phyloP scores from a whole-genome alignment of 2,329 filamentous ascomycete genomes.

The Microcyclospora pomicola region DNA sequence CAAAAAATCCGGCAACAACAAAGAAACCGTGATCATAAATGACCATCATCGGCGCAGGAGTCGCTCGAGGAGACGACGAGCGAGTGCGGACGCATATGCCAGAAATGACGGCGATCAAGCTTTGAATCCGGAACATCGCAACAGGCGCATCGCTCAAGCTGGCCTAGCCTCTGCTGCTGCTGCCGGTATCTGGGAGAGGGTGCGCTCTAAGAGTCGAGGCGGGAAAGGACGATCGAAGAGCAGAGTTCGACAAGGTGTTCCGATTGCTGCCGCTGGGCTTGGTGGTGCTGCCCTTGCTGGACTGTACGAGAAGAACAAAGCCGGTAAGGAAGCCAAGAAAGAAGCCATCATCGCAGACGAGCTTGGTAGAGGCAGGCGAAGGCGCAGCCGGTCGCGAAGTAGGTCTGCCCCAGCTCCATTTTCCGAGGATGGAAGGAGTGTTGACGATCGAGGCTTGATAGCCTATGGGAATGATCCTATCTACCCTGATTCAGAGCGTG shows the following conservation, averaged over 20 bases:
- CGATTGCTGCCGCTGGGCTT: constrained; percentile 47
- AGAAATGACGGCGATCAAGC: constrained; percentile 17
- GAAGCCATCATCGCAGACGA: constrained; percentile 25
- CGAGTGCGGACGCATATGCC: constrained; percentile 23
- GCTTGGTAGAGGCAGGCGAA: constrained; percentile 15
- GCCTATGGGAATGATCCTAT: constrained; percentile 52
- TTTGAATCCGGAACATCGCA: constrained; percentile 37
- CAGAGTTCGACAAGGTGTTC: constrained; percentile 41
- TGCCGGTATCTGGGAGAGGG: constrained; percentile 45
- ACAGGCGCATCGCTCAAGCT: constrained; percentile 46
- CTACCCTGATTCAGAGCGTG: constrained; percentile 35
- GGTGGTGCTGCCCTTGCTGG: constrained; percentile 48
- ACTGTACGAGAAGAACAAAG: constrained; percentile 49
- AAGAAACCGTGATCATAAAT: constrained; percentile 31
- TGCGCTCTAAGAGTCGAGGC: constrained; percentile 44
- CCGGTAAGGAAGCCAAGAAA: constrained; percentile 42
- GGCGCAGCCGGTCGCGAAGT: constrained; percentile 27
- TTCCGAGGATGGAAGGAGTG: constrained; percentile 25
- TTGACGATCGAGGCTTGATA: constrained; percentile 41
- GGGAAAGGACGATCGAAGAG: constrained; percentile 38
- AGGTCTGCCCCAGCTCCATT: constrained; percentile 29
- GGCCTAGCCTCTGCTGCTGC: constrained; percentile 49
- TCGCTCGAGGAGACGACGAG: constrained; percentile 30
- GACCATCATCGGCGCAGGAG: constrained; percentile 27
- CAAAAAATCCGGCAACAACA: constrained; percentile 36